Evolutionary conservation across 768 basidiomycete species (phyloP).

Genomic region (Agrocybe pediades): DNA sequence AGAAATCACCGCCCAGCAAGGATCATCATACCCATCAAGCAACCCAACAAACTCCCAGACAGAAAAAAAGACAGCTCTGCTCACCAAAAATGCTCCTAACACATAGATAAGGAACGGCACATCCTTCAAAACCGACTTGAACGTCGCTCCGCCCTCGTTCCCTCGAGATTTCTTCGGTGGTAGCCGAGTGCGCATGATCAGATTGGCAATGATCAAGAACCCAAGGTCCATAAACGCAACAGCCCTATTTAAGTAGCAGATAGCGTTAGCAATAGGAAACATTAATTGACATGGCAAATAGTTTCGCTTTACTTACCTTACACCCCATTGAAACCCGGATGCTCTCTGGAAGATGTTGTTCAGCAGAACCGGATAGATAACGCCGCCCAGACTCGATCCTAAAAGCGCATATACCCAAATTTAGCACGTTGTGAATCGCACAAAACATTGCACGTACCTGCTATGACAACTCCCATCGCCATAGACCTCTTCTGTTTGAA

Average conservation of each 20-base stretch:
- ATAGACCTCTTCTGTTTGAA: slow-evolving; percentile 48
- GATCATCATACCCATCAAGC: no score
- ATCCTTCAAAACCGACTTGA: slow-evolving; percentile 40
- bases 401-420: not conserved
- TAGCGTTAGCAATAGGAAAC: not conserved
- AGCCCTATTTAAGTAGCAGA: no score
- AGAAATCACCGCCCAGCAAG: no score
- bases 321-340: slow-evolving; percentile 42
- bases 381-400: slow-evolving; percentile 51
- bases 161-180: slow-evolving; percentile 25
- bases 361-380: slow-evolving; percentile 53
- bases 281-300: not conserved
- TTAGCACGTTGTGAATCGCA: not conserved
- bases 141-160: slow-evolving; percentile 23
- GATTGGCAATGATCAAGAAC: slow-evolving; percentile 44
- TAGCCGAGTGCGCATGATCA: slow-evolving; percentile 43
- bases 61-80: no score
- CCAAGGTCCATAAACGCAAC: slow-evolving; percentile 47
- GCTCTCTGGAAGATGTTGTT: slow-evolving; percentile 43
- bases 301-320: slow-evolving; percentile 33
- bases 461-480: slow-evolving; percentile 57
- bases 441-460: slow-evolving; percentile 34
- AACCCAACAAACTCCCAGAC: no score
- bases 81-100: slow-evolving; percentile 42
- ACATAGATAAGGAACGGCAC: slow-evolving; percentile 42